These are phyloP conservation scores for Triticum timopheevii DNA, from an alignment of 176 grass and related monocot species.

Conservation along the genomic window DNA sequence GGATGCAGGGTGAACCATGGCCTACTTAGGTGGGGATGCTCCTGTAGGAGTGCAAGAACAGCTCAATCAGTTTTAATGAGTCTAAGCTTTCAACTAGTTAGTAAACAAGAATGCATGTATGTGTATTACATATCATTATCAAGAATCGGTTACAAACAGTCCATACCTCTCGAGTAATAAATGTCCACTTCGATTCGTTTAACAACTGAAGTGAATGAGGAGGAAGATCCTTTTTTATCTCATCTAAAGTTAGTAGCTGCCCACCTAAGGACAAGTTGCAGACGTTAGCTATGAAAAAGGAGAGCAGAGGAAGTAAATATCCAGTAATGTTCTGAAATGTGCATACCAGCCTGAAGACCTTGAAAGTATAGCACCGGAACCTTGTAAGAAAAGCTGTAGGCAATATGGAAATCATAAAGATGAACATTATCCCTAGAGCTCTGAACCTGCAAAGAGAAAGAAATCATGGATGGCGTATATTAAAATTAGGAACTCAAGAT, in stretches of 20 bases:
- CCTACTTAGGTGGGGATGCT: slow-evolving; percentile 82
- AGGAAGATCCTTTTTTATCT: slow-evolving; percentile 69
- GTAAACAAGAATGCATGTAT: background rate
- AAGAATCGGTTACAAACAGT: background rate
- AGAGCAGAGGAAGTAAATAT: background rate
- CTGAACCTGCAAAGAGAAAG: slow-evolving; percentile 47
- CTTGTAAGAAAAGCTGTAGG: slow-evolving; percentile 79
- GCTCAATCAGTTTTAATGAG: background rate
- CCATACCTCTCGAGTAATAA: slow-evolving; percentile 88
- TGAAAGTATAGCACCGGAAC: slow-evolving; percentile 89
- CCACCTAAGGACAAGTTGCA: slow-evolving; percentile 59
- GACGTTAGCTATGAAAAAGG: slow-evolving; percentile 14
- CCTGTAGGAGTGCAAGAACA: slow-evolving; percentile 44
- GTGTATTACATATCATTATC: background rate
- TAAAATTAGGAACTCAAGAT: background rate
- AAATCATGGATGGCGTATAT: background rate
- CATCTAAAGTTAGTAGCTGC: slow-evolving; percentile 53
- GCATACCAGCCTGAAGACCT: slow-evolving; percentile 60
- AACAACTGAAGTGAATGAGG: slow-evolving; percentile 45
- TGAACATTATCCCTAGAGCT: slow-evolving; percentile 39
- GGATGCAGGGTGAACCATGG: slow-evolving; percentile 93
- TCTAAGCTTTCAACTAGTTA: background rate
- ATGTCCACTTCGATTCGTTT: slow-evolving; percentile 84
- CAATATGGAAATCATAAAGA: slow-evolving; percentile 87
- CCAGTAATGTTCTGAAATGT: background rate